These are phyloP conservation scores for Astrocystis sublimbata DNA, from an alignment of 495 filamentous ascomycete species.

Conservation along the genomic window DNA sequence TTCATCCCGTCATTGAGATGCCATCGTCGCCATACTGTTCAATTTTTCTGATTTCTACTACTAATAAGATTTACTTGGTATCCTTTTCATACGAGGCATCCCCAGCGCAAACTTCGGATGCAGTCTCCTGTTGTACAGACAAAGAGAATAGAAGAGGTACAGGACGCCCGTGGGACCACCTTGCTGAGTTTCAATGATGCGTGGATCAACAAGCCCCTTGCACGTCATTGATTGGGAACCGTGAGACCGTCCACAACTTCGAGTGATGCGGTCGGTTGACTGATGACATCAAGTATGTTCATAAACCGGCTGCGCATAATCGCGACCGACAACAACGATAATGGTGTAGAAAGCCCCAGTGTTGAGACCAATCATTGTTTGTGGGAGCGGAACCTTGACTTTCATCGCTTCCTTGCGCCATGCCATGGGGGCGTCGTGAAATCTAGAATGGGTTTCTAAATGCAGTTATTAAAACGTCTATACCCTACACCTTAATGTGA, in stretches of 20 bases:
- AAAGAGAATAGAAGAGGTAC: conserved; percentile 12
- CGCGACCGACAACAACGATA: background rate
- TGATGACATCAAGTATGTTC: background rate
- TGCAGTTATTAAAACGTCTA: background rate
- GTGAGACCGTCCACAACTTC: background rate
- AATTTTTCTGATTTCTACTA: conserved; percentile 11
- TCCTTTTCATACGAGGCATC: conserved; percentile 5
- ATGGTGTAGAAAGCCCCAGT: background rate
- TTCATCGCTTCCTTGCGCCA: background rate
- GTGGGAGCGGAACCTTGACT: background rate
- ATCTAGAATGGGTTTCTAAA: background rate
- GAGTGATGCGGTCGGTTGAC: background rate
- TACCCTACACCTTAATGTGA: background rate
- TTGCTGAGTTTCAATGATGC: background rate
- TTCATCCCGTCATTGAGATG: background rate
- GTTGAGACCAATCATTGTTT: background rate
- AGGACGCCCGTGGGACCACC: conserved; percentile 1
- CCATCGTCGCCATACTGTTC: background rate
- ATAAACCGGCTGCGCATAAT: background rate
- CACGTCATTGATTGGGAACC: background rate
- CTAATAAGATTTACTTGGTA: conserved; percentile 14
- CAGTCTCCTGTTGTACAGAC: conserved; percentile 6
- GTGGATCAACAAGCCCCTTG: background rate
- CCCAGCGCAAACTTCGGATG: background rate
- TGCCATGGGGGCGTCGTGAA: background rate